Conservation (phyloP, 345 rosid genomes). For the Moricandia moricandioides region DNA sequence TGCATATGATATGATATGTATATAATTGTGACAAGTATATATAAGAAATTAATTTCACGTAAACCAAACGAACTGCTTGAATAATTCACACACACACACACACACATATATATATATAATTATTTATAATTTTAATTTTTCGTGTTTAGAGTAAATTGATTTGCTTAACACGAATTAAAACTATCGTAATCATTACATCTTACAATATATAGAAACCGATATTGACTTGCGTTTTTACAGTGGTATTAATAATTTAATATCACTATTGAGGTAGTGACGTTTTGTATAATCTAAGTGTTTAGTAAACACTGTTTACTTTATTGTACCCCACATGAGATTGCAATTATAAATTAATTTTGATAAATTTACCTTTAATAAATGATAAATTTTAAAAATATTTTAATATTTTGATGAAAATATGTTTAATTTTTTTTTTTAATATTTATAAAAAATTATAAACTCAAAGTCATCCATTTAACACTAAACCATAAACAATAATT, state of each 20-base stretch:
- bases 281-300: neutral
- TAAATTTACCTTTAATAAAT: no score
- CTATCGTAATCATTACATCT: neutral
- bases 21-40: neutral
- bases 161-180: neutral
- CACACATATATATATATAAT: neutral
- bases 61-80: neutral
- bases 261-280: constrained; percentile 17
- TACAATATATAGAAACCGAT: neutral
- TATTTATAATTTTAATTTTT: neutral
- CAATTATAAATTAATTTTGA: no score
- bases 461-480: no score
- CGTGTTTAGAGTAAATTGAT: neutral
- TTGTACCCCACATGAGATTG: constrained; percentile 29
- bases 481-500: no score
- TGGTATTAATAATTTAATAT: neutral
- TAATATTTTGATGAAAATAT: no score
- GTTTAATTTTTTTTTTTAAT: no score
- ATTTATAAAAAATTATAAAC: no score
- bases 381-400: no score
- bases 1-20: neutral
- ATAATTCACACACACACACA: no score
- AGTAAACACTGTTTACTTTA: neutral
- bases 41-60: neutral
- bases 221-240: neutral